Base-by-base conservation (phyloP, 768 basidiomycete species). In the Sarcodon aspratus region DNA sequence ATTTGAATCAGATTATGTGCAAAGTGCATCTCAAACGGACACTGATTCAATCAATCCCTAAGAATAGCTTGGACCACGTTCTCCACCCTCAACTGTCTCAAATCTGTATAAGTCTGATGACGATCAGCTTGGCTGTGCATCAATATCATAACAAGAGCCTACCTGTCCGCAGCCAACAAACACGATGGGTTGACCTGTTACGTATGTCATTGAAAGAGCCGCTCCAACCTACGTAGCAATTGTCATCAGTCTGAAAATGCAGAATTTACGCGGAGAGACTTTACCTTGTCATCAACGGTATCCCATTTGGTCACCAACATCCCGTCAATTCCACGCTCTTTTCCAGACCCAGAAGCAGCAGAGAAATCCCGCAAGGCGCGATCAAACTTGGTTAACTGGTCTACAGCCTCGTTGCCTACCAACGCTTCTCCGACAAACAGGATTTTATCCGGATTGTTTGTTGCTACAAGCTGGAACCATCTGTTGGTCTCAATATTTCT, bases 291-390 rank as follows among this genome's bases (percentile, higher is more conserved):
- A 59, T 93, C 91, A 17, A 98, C 96, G 1, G 95, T 98, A 60
- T 99, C 96, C 85, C 96, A 98, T 66, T 99, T 99, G 33, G 96
- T 99, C 50, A 99, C 80, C 40, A 99, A 72, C 85, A 96, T 98
- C 21, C 95, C 96, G 61, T 99, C 96, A 52, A 99, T 95, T 6
- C 96, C 96, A 17, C 96, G 79, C 45, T 84, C 84, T 61, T 80
- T 80, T 13, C 79, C 79, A 31, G 70, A 66, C 9, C 78, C 76
- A 0, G 80, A 76, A 6, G 79, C 76, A 13, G 82, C 78, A 6
- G 92, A 92, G 59, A 97, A 98, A 60, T 99, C 93, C 18, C 85
- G 81, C 50, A 99, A 65, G 1, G 94, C 85, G 13, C 93, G 82
- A 61, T 99, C 94, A 61, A 99, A 99, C 66, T 98, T 98, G 47